These are phyloP conservation scores for Xylaria sp. DNA, from an alignment of 2,329 filamentous ascomycete species.

Conservation along the genomic window DNA sequence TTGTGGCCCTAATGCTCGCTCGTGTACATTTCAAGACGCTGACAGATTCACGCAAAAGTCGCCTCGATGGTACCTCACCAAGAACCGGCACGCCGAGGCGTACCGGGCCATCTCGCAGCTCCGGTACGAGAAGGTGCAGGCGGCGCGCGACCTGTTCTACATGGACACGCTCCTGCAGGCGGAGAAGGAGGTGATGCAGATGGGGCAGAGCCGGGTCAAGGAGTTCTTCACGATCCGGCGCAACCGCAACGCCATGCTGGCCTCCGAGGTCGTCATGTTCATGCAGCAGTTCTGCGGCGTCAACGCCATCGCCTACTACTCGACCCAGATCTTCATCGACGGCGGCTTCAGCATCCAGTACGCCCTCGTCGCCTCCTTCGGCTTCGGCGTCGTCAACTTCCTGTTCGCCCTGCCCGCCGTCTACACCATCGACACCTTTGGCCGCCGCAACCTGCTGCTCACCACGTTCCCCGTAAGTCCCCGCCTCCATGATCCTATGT, in stretches of 20 bases:
- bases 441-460: constrained; percentile 64
- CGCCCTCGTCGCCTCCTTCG: constrained; percentile 63
- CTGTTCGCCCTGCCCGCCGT: constrained; percentile 65
- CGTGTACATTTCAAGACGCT: constrained; percentile 5
- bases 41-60: constrained; percentile 28
- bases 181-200: constrained; percentile 54
- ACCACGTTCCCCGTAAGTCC: constrained; percentile 58
- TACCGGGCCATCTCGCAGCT: constrained; percentile 50
- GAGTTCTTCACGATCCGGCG: constrained; percentile 64
- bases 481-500: too few relatives aligned
- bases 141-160: constrained; percentile 59
- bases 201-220: constrained; percentile 53
- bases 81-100: constrained; percentile 49
- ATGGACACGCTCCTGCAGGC: constrained; percentile 60
- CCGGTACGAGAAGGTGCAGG: constrained; percentile 55
- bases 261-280: constrained; percentile 67
- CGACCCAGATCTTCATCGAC: constrained; percentile 61
- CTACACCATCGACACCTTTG: constrained; percentile 70
- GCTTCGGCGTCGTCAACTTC: constrained; percentile 67
- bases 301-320: constrained; percentile 54
- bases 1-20: constrained; percentile 21
- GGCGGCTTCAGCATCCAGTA: constrained; percentile 53
- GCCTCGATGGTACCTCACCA: constrained; percentile 48
- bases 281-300: constrained; percentile 63
- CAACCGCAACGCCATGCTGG: constrained; percentile 63